Base-by-base conservation (phyloP, 768 basidiomycete genomes). In the Rhodosporidiobolus sp. region DNA sequence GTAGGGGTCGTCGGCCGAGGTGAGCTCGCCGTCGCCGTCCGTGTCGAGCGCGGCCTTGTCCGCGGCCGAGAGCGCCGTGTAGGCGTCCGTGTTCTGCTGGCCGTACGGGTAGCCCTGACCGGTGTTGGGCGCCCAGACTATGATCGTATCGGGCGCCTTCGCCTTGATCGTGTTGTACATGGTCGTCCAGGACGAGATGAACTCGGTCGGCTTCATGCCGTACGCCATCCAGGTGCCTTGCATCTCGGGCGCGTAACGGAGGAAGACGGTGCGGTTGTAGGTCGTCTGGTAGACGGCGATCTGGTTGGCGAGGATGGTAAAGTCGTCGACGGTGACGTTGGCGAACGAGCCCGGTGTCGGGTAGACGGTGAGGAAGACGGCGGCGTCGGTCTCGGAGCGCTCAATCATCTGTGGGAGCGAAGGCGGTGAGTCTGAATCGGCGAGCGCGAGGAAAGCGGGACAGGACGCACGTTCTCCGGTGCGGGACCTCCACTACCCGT, bases 201-300 rank as follows among this genome's bases (percentile, higher is more conserved):
- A 80, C 34, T 32, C 73, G 26, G 67, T 73, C 24, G 79, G 79
- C 62, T 77, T 70, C 38, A 62, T 58, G 28, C 76, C 76, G 70
- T 77, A 80, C 22, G 45, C n/a, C 66, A 72, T 65, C 79, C 79
- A 80, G 16, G 43, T 62, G 17, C 79, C 79, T 49, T 80, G 76
- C 79, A 80, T 80, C 57, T 80, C 79, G 32, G 79, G 79, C 28
- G 77, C 79, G 70, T 76, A 80, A 28, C 79, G 74, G 4, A 80
- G 69, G 76, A 77, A 80, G 46, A 73, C 72, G 38, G 74, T 73
- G 28, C 78, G 72, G 45, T 79, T 76, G 38, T 65, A 55, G 63
- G 71, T 77, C 24, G 50, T 53, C 57, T 78, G 73, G 70, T 77
- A 79, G 55, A 76, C 78, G 57, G 60, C 61, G 56, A 79, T 72